Percentiles rank a stretch among this genome's conserved stretches.
Conservation (phyloP, 2,329 filamentous ascomycete genomes). For the Mycosphaerella arachidis region DNA sequence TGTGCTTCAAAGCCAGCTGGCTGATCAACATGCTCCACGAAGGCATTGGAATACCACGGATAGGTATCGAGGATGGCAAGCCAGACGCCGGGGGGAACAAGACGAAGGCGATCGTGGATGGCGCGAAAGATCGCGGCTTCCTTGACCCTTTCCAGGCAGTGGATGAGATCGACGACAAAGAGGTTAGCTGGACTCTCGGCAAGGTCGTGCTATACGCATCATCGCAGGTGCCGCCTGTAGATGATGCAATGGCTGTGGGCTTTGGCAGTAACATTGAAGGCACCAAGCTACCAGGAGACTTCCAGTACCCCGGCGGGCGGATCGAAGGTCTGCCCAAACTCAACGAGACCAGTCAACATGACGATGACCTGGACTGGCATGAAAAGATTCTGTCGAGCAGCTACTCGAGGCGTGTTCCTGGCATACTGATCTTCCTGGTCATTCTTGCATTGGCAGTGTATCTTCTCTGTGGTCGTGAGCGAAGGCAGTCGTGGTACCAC, state of each 20-base stretch:
- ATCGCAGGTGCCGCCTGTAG: conserved; percentile 70
- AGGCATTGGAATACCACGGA: conserved; percentile 85
- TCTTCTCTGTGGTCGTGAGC: conserved; percentile 74
- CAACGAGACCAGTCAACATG: conserved; percentile 39
- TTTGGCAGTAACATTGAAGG: conserved; percentile 77
- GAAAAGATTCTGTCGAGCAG: conserved; percentile 59
- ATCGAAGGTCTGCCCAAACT: conserved; percentile 29
- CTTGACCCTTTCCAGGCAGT: conserved; percentile 86
- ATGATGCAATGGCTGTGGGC: conserved; percentile 69
- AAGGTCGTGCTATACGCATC: conserved; percentile 95
- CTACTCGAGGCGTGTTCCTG: conserved; percentile 63
- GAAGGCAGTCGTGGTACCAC: conserved; percentile 56
- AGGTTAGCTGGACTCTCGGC: conserved; percentile 95
- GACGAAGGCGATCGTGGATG: conserved; percentile 64
- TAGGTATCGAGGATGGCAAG: conserved; percentile 62
- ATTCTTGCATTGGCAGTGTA: conserved; percentile 66
- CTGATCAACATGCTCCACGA: conserved; percentile 94
- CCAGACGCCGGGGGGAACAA: conserved; percentile 57
- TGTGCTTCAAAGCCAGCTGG: conserved; percentile 98
- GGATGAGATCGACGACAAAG: conserved; percentile 83
- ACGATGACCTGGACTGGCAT: conserved; percentile 50
- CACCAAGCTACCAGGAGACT: conserved; percentile 53
- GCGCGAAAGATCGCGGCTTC: conserved; percentile 66
- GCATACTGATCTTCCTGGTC: conserved; percentile 71
- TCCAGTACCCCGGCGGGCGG: conserved; percentile 67